Evolutionary conservation across 257 asterid genomes (phyloP), one percentile per base, ranked within the genome.

Genomic region (Salvia rosmarinus): DNA sequence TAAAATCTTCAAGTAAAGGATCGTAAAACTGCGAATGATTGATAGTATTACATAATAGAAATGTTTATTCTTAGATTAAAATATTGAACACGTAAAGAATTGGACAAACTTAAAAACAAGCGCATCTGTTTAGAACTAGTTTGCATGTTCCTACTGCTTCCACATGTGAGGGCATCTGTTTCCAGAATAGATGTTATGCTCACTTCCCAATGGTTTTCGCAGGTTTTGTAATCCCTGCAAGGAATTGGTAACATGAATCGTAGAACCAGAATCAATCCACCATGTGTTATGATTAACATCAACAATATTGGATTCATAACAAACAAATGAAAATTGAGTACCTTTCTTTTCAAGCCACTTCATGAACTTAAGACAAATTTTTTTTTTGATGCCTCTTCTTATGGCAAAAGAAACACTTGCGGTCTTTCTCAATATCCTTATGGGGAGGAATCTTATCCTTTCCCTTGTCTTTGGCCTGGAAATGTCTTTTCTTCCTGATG

Each of bases 81-180:
- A n/a, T n/a, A n/a, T n/a, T n/a, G n/a, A n/a, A n/a, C n/a, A n/a
- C n/a, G n/a, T n/a, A n/a, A n/a, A n/a, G n/a, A n/a, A n/a, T n/a
- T n/a, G n/a, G n/a, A n/a, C n/a, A n/a, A n/a, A n/a, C n/a, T n/a
- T 11, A 20, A 64, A 64, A 23, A 55, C 55, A 42, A n/a, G n/a
- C n/a, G n/a, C n/a, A n/a, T n/a, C 6, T 64, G 23, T 21, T 42
- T 42, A 42, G 43, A 42, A 21, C 17, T 10, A 64, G 28, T 9
- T 42, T 42, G 23, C 55, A 64, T 10, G 21, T 64, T 64, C 69
- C 21, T 10, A 63, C 52, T 63, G 19, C 52, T 28, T 19, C 68
- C 19, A 63, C 68, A 40, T 63, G 68, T 40, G 54, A 63, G 54
- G 68, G 13, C 54, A 63, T 63, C 68, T 63, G 7, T 61, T 61